A percentile compares a stretch with the other conserved stretches of the same genome.
These are phyloP conservation scores for Diplodia seriata DNA, from an alignment of 2,329 filamentous ascomycete genomes.

Conservation along the genomic window DNA sequence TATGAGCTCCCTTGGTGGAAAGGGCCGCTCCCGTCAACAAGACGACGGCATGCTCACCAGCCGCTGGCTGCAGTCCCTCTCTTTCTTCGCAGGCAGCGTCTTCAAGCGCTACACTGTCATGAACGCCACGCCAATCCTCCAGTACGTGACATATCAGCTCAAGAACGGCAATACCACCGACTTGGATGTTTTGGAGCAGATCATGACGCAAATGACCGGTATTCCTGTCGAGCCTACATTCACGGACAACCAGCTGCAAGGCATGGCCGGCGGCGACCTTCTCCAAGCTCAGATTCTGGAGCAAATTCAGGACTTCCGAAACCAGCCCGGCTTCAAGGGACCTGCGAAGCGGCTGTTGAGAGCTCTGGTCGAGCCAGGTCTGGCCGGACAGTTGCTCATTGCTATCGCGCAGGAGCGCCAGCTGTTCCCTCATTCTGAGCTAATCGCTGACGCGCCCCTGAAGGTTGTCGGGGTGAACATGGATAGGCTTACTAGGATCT, in stretches of 20 bases:
- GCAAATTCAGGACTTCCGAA: conserved; percentile 80
- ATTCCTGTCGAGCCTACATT: conserved; percentile 87
- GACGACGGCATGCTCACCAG: conserved; percentile 78
- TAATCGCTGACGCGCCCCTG: conserved; percentile 77
- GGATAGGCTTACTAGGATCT: conserved; percentile 85
- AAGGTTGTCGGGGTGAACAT: conserved; percentile 88
- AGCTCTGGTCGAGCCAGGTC: conserved; percentile 75
- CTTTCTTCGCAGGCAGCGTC: conserved; percentile 88
- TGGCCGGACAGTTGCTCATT: conserved; percentile 84
- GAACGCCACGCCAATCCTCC: conserved; percentile 82
- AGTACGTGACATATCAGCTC: conserved; percentile 88
- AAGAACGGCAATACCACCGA: conserved; percentile 84
- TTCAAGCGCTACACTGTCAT: conserved; percentile 86
- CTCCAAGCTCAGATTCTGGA: conserved; percentile 80
- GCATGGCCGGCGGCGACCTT: conserved; percentile 84
- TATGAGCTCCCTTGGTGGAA: conserved; percentile 71
- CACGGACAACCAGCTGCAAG: conserved; percentile 84
- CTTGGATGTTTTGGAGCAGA: conserved; percentile 86
- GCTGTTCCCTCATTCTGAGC: conserved; percentile 78
- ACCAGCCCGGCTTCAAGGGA: conserved; percentile 60
- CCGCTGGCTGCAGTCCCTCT: conserved; percentile 88
- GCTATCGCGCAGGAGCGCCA: conserved; percentile 90
- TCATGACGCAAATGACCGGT: conserved; percentile 91
- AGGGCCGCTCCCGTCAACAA: conserved; percentile 65
- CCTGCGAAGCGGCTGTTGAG: conserved; percentile 82